Evolutionary conservation across 2,329 filamentous ascomycete species (phyloP).

Genomic region (Dothideomycetidae sp.): DNA sequence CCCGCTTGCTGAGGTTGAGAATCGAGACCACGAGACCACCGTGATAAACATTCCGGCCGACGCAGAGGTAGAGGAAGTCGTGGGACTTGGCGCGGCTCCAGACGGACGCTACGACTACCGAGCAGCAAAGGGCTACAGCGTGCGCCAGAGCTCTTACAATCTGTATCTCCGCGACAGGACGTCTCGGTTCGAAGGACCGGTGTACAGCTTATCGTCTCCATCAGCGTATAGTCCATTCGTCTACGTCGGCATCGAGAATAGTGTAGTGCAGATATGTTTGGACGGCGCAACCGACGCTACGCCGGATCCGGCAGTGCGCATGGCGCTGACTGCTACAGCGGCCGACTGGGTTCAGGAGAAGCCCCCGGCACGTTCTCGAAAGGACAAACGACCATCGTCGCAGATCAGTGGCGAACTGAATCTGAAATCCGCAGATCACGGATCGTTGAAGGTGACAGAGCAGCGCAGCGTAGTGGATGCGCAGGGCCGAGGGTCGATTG

Average conservation of each 20-base stretch:
- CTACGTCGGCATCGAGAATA: constrained; percentile 35
- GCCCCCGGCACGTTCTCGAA: background rate
- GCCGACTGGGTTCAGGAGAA: background rate
- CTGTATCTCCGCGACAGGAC: constrained; percentile 5
- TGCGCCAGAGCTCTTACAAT: constrained; percentile 4
- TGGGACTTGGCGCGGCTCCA: background rate
- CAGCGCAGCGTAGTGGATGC: background rate
- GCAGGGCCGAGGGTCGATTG: background rate
- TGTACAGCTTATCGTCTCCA: constrained; percentile 35
- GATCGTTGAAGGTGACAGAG: background rate
- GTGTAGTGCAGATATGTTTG: constrained; percentile 31
- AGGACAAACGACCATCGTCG: background rate
- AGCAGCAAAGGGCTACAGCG: too few species aligned
- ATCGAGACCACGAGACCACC: background rate
- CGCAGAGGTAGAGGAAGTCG: background rate
- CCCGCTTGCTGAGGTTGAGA: background rate
- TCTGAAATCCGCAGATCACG: background rate
- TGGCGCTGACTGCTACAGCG: background rate
- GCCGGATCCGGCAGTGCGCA: constrained; percentile 28
- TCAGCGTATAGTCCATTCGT: constrained; percentile 30
- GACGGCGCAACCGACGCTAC: constrained; percentile 28
- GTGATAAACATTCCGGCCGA: background rate
- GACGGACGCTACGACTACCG: background rate
- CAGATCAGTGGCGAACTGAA: background rate
- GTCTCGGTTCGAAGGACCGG: constrained; percentile 23